These are phyloP conservation scores for Aegilops sharonensis DNA, from an alignment of 176 grass and related monocot species.

Conservation along the genomic window DNA sequence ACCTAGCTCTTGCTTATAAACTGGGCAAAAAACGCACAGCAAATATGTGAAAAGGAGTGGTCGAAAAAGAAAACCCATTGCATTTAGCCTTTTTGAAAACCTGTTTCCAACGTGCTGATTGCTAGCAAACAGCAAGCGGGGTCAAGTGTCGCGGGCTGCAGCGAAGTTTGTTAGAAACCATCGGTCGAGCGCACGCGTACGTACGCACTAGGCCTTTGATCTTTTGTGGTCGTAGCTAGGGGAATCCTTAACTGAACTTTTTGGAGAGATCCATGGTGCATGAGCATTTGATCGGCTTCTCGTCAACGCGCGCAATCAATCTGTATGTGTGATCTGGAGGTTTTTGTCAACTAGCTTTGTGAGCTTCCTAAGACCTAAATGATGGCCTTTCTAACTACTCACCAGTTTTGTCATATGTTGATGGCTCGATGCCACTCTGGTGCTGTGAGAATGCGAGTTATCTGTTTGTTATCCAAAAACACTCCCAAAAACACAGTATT, in stretches of 20 bases:
- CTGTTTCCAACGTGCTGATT: neutral
- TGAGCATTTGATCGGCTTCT: constrained; percentile 8
- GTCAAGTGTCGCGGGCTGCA: neutral
- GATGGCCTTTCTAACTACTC: constrained; percentile 13
- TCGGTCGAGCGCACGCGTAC: neutral
- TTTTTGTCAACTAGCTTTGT: constrained; percentile 1
- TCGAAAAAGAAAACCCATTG: neutral
- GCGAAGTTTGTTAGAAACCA: constrained; percentile 28
- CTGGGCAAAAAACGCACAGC: neutral
- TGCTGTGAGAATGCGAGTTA: neutral
- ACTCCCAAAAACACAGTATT: no score
- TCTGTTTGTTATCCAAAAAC: no score
- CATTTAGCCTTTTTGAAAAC: constrained; percentile 17
- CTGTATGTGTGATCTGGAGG: neutral
- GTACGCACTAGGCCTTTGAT: constrained; percentile 12
- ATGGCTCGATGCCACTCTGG: neutral
- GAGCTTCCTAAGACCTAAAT: constrained; percentile 32
- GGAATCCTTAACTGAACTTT: constrained; percentile 31
- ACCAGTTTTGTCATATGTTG: neutral
- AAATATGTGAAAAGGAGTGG: constrained; percentile 23
- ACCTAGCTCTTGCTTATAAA: constrained; percentile 2
- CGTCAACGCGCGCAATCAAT: constrained; percentile 41
- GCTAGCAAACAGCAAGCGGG: neutral
- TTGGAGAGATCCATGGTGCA: constrained; percentile 8
- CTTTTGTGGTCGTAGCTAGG: neutral